Percentiles rank a stretch among this genome's conserved stretches.
Conservation (phyloP, 2,329 filamentous ascomycete species). For the Colletotrichum sp. region DNA sequence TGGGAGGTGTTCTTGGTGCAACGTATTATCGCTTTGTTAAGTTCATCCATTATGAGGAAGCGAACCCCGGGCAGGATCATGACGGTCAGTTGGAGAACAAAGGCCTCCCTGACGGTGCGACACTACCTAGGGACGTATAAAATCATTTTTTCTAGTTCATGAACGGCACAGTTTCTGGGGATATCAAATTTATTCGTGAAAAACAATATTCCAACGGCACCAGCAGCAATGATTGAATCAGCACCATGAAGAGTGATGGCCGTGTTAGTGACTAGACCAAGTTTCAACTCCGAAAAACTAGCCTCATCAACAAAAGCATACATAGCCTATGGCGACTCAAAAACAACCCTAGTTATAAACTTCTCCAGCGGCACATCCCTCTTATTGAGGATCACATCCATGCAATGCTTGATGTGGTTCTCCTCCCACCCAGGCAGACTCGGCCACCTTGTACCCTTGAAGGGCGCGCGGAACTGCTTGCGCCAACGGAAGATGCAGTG, state of each 20-base stretch:
- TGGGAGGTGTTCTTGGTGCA: constrained; percentile 6
- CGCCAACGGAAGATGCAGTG: neutral
- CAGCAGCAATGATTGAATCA: neutral
- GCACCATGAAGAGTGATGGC: too few species aligned
- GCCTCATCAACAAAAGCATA: neutral
- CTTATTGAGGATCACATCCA: neutral
- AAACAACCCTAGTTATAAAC: neutral
- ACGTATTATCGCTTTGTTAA: constrained; percentile 20
- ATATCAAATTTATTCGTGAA: neutral
- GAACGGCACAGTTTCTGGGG: accelerated
- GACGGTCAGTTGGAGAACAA: neutral
- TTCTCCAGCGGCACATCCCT: neutral
- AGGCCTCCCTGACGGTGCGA: neutral
- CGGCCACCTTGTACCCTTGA: neutral
- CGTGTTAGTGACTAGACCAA: accelerated
- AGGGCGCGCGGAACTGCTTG: neutral
- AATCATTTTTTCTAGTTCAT: accelerated
- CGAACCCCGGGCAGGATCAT: constrained; percentile 23
- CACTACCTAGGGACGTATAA: neutral
- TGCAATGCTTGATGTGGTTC: neutral
- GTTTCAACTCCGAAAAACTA: neutral
- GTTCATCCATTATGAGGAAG: constrained; percentile 18
- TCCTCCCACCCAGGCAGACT: neutral
- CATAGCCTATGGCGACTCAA: neutral
- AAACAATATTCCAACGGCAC: neutral